Percentiles rank a stretch among this genome's conserved stretches.
phyloP scores from a whole-genome alignment of 169 alveolate genomes.

The Perkinsus chesapeaki region DNA sequence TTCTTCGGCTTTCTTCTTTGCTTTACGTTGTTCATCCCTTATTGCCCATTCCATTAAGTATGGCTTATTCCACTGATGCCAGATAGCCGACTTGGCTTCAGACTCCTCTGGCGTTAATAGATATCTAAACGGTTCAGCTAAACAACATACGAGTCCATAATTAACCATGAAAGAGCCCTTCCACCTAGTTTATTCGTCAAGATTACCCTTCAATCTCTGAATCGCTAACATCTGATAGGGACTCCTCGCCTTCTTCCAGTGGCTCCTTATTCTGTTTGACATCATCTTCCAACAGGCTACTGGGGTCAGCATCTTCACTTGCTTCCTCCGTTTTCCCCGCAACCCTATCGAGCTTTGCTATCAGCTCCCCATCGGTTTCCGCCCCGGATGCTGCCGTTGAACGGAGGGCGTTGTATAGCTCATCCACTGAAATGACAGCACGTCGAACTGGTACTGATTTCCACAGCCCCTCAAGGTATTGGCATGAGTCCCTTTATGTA shows the following conservation, averaged over 20 bases:
- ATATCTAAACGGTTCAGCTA: background rate
- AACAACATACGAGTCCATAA: background rate
- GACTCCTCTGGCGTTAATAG: slow-evolving; percentile 19
- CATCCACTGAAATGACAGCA: background rate
- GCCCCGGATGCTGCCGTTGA: background rate
- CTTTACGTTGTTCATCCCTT: background rate
- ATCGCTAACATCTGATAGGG: background rate
- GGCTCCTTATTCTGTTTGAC: slow-evolving; percentile 12
- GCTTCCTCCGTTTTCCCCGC: background rate
- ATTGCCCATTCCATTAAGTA: background rate
- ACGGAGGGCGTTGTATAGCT: background rate
- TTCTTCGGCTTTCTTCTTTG: background rate
- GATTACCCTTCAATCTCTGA: slow-evolving; percentile 11
- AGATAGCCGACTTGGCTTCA: slow-evolving; percentile 29
- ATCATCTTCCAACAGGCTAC: background rate
- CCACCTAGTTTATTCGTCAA: slow-evolving; percentile 7
- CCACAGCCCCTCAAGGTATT: no score
- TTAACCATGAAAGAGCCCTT: background rate
- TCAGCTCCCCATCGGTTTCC: background rate
- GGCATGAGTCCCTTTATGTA: no score
- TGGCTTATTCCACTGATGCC: slow-evolving; percentile 10
- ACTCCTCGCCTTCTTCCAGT: background rate
- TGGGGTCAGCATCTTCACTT: background rate
- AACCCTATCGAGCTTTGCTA: background rate
- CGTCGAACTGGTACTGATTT: no score